phyloP scores from a whole-genome alignment of 805 yeast species.

The Pichia manshurica region DNA sequence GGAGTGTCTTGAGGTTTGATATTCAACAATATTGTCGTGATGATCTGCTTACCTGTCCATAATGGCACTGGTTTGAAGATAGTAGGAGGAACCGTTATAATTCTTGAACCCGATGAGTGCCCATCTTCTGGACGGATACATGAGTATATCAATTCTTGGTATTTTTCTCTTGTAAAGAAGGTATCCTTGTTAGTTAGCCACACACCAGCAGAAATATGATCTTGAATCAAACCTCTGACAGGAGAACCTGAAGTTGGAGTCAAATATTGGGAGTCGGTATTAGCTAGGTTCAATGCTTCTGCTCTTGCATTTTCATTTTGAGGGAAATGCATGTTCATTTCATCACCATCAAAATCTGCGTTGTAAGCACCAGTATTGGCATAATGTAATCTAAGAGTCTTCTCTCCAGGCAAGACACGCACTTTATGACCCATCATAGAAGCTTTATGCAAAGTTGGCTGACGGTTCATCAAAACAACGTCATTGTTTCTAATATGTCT shows the following conservation, averaged over 20 bases:
- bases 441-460: conserved; percentile 97
- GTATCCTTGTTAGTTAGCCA: conserved; percentile 94
- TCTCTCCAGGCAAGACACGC: conserved; percentile 94
- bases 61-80: conserved; percentile 77
- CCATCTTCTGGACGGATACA: conserved; percentile 97
- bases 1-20: conserved; percentile 84
- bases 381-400: conserved; percentile 91
- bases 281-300: conserved; percentile 91
- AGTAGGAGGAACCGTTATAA: conserved; percentile 85
- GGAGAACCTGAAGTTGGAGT: conserved; percentile 99
- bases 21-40: conserved; percentile 84
- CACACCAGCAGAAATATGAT: conserved; percentile 97
- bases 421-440: conserved; percentile 99
- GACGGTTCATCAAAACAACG: conserved; percentile 97
- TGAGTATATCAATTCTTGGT: conserved; percentile 90
- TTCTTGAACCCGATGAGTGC: conserved; percentile 63
- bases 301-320: conserved; percentile 96
- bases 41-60: conserved; percentile 98
- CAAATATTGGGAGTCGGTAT: conserved; percentile 94
- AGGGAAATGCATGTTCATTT: conserved; percentile 99
- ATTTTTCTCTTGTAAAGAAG: conserved; percentile 83
- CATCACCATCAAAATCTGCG: conserved; percentile 99
- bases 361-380: conserved; percentile 99
- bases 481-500: conserved; percentile 94
- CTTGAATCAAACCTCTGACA: conserved; percentile 97